Percentiles rank a stretch among this genome's conserved stretches.
Conservation (phyloP, 1,284 basidiomycete genomes). For the Gomphus bonarii region DNA sequence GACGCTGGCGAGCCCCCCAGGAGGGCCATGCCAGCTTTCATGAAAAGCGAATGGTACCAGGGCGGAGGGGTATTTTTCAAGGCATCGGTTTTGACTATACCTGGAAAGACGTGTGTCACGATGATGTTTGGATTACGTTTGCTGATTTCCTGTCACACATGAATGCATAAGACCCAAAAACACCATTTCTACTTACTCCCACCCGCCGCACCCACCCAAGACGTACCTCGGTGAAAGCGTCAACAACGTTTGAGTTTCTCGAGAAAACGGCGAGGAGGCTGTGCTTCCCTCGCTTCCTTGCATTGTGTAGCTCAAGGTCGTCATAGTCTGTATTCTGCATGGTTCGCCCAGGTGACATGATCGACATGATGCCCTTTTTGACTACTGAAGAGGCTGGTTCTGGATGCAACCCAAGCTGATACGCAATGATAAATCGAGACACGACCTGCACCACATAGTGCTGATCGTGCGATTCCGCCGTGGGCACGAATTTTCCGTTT, state of each 20-base stretch:
- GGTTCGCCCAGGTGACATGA: constrained; percentile 5
- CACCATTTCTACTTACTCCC: not conserved
- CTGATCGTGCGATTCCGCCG: constrained; percentile 1
- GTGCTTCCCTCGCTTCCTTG: not conserved
- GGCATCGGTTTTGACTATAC: constrained; percentile 4
- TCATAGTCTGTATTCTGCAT: not conserved
- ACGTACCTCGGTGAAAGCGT: constrained; percentile 5
- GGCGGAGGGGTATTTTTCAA: not conserved
- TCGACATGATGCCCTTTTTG: constrained; percentile 4
- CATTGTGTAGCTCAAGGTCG: constrained; percentile 8
- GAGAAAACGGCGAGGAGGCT: not conserved
- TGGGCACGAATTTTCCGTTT: not conserved
- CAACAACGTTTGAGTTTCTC: constrained; percentile 4
- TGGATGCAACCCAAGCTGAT: not conserved
- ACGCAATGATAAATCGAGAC: constrained; percentile 8
- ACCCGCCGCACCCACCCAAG: not conserved
- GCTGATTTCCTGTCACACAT: constrained; percentile 2
- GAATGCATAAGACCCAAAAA: not conserved
- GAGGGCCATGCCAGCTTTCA: not conserved
- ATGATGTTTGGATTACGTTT: not conserved
- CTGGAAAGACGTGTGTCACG: constrained; percentile 9
- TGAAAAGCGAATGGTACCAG: not conserved
- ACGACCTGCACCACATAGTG: constrained; percentile 11
- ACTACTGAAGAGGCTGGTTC: not conserved
- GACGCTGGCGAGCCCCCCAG: not conserved